Evolutionary conservation across 106 monocot species (phyloP), one percentile per base, ranked within the genome.

Genomic region (Triglochin maritima): DNA sequence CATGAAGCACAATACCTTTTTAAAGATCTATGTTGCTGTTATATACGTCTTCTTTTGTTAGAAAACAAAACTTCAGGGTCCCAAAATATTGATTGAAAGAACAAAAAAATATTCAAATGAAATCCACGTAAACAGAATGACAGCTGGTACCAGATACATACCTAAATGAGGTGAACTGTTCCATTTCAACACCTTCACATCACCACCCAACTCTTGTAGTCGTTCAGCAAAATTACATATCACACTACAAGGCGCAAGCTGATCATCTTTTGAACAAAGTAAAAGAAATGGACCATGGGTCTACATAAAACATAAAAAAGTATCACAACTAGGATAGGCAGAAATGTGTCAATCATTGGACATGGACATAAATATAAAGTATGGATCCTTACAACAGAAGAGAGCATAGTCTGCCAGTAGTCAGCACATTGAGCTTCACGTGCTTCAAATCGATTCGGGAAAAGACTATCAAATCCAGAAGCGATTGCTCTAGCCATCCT

Each of bases 151-250:
- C 13, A 2, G 52, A 54, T 47, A 62, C 86, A 49, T 76, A 94
- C 94, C 84, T 63, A 90, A 71, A 78, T 90, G 82, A 46, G 71
- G 74, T 50, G 84, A 95, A 29, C 47, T 71, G 48, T 51, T 77
- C 92, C 92, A 87, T 63, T 80, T 85, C 11, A 92, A 66, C 16
- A 92, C 49, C 29, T 68, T 92, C 65, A 92, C 88, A 75, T 92
- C 88, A 52, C 85, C 88, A 17, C 85, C 92, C 46, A 81, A 76
- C 54, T 85, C 92, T 49, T 67, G 70, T 42, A 92, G 44, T 63
- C 49, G 78, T 61, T 85, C 78, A 14, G 85, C 76, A 78, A 88
- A 92, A 53, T 74, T 78, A 44, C 69, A 81, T 7, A 85, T 57
- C 68, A 81, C 70, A 29, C 67, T 70, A 68, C 14, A 80, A 5